These are phyloP conservation scores for Chalara sp. DNA, from an alignment of 2,329 filamentous ascomycete genomes.

Conservation along the genomic window DNA sequence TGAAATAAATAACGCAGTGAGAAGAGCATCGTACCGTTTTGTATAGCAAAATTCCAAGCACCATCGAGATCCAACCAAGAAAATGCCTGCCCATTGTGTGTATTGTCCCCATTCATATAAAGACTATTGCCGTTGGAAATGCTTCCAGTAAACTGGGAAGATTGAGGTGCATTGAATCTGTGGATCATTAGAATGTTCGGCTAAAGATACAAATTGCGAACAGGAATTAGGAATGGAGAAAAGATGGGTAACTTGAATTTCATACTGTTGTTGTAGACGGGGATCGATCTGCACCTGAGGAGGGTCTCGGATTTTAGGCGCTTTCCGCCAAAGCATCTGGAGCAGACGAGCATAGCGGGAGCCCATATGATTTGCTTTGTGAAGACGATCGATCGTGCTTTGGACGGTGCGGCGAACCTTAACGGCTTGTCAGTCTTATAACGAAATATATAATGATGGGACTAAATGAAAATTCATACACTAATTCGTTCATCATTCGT, in stretches of 20 bases:
- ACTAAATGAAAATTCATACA: slow-evolving; percentile 12
- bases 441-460: not conserved
- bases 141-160: not conserved
- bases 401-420: slow-evolving; percentile 46
- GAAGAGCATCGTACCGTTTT: slow-evolving; percentile 15
- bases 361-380: slow-evolving; percentile 52
- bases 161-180: not conserved
- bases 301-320: slow-evolving; percentile 11
- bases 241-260: not conserved
- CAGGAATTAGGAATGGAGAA: not conserved
- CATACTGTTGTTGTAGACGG: not conserved
- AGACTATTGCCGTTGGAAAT: not conserved
- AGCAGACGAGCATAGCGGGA: slow-evolving; percentile 55
- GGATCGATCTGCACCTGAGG: not conserved
- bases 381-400: slow-evolving; percentile 51
- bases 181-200: not conserved
- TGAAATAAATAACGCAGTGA: no score
- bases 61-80: slow-evolving; percentile 25
- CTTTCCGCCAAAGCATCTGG: slow-evolving; percentile 50
- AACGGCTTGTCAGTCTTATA: not conserved
- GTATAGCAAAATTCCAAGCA: slow-evolving; percentile 25
- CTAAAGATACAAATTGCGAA: not conserved
- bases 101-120: not conserved
- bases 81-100: slow-evolving; percentile 8
- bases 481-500: slow-evolving; percentile 27